Evolutionary conservation across 345 rosid genomes (phyloP).

Genomic region (Heritiera littoralis): DNA sequence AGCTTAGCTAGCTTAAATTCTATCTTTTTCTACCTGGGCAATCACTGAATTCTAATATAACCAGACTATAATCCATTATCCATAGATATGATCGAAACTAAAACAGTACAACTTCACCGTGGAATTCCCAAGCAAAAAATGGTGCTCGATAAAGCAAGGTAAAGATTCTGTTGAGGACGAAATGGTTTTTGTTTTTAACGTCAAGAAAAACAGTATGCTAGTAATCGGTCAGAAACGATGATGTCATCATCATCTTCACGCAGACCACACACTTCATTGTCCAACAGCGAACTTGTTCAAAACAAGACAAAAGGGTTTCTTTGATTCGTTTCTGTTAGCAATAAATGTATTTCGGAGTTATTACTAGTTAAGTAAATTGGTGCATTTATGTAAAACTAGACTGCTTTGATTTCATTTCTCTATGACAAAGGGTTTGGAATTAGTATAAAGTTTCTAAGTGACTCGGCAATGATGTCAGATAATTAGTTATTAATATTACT

Average conservation of each 20-base stretch:
- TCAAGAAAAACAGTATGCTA: not conserved
- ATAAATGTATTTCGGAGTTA: too few species aligned
- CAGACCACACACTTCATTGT: slow-evolving; percentile 1
- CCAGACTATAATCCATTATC: not conserved
- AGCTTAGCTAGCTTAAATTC: not conserved
- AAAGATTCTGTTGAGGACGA: too few species aligned
- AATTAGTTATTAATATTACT: too few species aligned
- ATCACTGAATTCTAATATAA: not conserved
- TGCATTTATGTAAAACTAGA: not conserved
- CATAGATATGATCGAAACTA: not conserved
- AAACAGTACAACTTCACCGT: not conserved
- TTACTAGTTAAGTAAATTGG: not conserved
- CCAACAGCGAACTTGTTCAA: not conserved
- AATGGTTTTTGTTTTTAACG: too few species aligned
- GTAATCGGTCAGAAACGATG: not conserved
- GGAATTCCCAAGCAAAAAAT: not conserved
- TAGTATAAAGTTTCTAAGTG: too few species aligned
- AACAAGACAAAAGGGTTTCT: not conserved
- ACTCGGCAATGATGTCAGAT: too few species aligned
- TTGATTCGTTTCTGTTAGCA: not conserved
- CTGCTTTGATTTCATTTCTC: too few species aligned
- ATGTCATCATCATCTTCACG: not conserved
- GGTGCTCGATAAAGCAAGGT: too few species aligned
- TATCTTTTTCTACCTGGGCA: not conserved
- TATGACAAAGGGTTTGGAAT: too few species aligned